phyloP scores from a whole-genome alignment of 2,329 filamentous ascomycete genomes.

The Claviceps quebecensis region DNA sequence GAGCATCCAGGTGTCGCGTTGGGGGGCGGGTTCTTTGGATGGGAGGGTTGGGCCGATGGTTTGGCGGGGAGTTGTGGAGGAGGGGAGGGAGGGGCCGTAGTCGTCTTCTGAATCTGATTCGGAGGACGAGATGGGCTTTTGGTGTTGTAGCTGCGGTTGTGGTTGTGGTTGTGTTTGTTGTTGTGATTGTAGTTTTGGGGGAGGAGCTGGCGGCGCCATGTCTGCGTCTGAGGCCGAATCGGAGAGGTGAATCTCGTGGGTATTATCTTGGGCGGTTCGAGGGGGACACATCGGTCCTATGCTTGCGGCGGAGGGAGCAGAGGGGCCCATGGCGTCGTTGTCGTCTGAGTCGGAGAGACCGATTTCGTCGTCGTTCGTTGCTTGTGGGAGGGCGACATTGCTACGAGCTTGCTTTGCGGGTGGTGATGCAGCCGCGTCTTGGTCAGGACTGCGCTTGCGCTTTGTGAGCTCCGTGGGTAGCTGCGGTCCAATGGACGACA shows the following conservation, averaged over 20 bases:
- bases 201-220: background rate
- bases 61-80: slow-evolving; percentile 29
- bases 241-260: slow-evolving; percentile 9
- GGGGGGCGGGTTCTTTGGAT: slow-evolving; percentile 29
- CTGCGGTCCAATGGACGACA: slow-evolving; percentile 58
- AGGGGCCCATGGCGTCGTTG: slow-evolving; percentile 23
- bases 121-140: slow-evolving; percentile 27
- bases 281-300: background rate
- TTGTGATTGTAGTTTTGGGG: slow-evolving; percentile 21
- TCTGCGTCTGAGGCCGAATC: background rate
- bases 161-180: slow-evolving; percentile 18
- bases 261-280: background rate
- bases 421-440: slow-evolving; percentile 19
- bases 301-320: slow-evolving; percentile 14
- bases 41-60: slow-evolving; percentile 24
- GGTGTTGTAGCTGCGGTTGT: slow-evolving; percentile 13
- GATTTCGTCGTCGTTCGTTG: slow-evolving; percentile 22
- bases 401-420: slow-evolving; percentile 4
- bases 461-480: slow-evolving; percentile 54
- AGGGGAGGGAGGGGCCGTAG: slow-evolving; percentile 47
- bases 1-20: slow-evolving; percentile 79
- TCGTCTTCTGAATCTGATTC: slow-evolving; percentile 27
- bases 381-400: background rate
- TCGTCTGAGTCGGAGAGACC: slow-evolving; percentile 19
- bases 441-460: slow-evolving; percentile 39